Base-by-base conservation (phyloP, 495 filamentous ascomycete species). In the Podospora pseudoanserina region DNA sequence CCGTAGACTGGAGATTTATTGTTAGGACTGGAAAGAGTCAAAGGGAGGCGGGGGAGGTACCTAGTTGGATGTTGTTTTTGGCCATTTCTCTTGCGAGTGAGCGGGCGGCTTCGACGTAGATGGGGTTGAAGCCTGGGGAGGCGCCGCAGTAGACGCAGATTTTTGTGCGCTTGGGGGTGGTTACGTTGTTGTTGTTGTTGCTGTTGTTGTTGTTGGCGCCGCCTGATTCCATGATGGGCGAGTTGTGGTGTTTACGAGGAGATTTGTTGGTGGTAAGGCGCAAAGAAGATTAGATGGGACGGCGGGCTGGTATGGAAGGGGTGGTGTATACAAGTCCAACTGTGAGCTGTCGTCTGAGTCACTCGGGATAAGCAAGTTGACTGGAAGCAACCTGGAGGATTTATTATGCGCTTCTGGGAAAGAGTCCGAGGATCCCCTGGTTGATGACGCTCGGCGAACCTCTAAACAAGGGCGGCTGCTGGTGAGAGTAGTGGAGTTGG, bases 131-230 rank as follows among this genome's bases (percentile, higher is more conserved):
- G 57, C 95, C 95, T 28, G 87, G 75, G 18, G 85, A 88, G 61
- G 93, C 85, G 73, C 90, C 93, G 83, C 93, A 97, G 87, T 91
- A 92, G 69, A 92, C 90, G 75, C 88, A 90, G 75, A 91, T 86
- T 67, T 84, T 86, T 67, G 83, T 83, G 63, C 74, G 79, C 71
- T 71, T 76, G n/a, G 76, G 70, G 39, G 65, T 67, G 67, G 72
- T 32, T 32, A 63, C 68, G 68, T 71, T 28, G 66, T 69, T 73
- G 63, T 64, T 23, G 20, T 23, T 23, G 20, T 1, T 23, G 20
- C 1, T 20, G 68, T 71, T 28, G 66, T 69, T 73, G 63, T 64
- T 58, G 64, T 59, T 73, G 23, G 77, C 74, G 65, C 77, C 79
- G 69, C 78, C 77, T 53, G 81, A 81, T 65, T 73, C 74, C 81